Percentiles rank a stretch among this genome's conserved stretches.
These are phyloP conservation scores for Alopecurus myosuroides DNA, from an alignment of 176 grass and related monocot genomes.

Conservation along the genomic window DNA sequence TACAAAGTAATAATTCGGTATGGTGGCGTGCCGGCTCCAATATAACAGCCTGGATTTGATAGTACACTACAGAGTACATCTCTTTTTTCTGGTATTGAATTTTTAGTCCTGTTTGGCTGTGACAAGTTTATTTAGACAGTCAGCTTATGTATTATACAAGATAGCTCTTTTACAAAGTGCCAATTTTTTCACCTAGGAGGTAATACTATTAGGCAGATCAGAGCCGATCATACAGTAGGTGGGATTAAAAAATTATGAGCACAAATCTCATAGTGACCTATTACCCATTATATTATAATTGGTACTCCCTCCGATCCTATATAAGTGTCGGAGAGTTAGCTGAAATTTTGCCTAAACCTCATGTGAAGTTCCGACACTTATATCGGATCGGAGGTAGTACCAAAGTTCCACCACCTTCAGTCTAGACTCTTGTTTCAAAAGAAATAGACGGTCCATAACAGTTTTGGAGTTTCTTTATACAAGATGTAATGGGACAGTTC, in stretches of 20 bases:
- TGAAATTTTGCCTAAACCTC: too few species aligned
- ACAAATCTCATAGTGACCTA: background rate
- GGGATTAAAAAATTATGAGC: background rate
- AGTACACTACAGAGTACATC: background rate
- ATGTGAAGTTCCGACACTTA: too few species aligned
- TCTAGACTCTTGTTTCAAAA: background rate
- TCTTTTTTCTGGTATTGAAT: background rate
- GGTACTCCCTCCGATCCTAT: too few species aligned
- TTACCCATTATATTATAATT: background rate
- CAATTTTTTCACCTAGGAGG: background rate
- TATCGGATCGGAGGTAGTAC: too few species aligned
- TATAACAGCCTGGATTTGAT: background rate
- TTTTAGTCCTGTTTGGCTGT: background rate
- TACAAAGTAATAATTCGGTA: background rate
- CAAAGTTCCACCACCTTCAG: background rate
- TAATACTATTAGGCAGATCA: background rate
- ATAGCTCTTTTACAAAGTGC: background rate
- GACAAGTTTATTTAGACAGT: background rate
- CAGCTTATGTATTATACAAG: background rate
- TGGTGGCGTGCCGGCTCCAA: background rate
- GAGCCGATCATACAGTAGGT: background rate
- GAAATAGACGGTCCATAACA: background rate
- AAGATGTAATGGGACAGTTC: background rate
- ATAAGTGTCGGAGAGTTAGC: too few species aligned
- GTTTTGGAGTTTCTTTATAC: background rate